Evolutionary conservation across 345 rosid species (phyloP), one percentile per base, ranked within the genome.

Genomic region (Corchorus olitorius): DNA sequence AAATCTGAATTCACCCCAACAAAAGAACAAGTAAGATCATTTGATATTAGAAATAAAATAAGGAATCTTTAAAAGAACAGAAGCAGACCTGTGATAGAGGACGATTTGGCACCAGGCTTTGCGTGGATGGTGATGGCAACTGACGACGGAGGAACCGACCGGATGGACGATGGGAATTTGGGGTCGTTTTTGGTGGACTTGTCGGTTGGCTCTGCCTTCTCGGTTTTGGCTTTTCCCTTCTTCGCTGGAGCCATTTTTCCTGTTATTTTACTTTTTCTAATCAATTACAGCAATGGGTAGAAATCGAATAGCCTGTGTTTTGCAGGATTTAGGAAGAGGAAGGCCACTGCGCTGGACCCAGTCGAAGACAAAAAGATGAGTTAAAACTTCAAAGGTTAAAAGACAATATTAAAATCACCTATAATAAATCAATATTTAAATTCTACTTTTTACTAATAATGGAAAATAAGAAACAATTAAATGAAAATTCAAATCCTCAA

Each of bases 111-210:
- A 81, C 98, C 97, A 49, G 99, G 97, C 84, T 96, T 96, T 69
- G 98, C 97, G 87, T 96, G 97, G 77, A 93, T 88, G 86, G 96
- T 87, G 86, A 95, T 90, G 69, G 94, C 91, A 15, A 93, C 97
- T 48, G 97, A 90, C 34, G 94, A 91, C 65, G 98, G 94, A 61
- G 91, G 68, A 65, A 93, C 60, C 4, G 70, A 74, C 14, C 94
- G 90, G 6, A 95, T 70, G 74, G 93, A 95, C 4, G 94, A 72
- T 33, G 99, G 96, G 82, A 77, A 87, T 16, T 81, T 79, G 76
- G 46, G 48, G 27, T 73, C 43, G 20, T 73, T 78, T 16, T 56
- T 5, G 37, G 75, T 68, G 20, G 79, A 53, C 73, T 79, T 39
- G 6, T 39, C 79, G 71, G 86, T 72, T 70, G 93, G 77, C 79